phyloP scores from a whole-genome alignment of 306 rosid species.

The Mimosa bimucronata region DNA sequence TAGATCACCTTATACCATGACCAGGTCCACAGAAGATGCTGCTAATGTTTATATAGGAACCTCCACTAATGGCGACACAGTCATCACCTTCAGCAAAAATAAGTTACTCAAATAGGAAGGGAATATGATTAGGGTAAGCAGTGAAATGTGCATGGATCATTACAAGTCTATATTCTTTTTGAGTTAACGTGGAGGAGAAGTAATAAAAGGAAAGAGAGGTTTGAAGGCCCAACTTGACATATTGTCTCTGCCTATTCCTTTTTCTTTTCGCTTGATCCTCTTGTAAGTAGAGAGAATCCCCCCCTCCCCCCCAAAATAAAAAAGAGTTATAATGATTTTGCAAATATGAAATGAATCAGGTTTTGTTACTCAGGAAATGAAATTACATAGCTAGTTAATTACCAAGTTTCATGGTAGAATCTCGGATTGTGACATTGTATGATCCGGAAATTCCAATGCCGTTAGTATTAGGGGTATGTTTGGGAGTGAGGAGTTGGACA shows the following conservation, averaged over 20 bases:
- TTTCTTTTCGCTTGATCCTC: too few relatives aligned
- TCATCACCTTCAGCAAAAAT: slow-evolving; percentile 52
- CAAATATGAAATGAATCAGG: neutral
- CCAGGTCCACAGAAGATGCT: slow-evolving; percentile 62
- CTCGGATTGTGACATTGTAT: slow-evolving; percentile 20
- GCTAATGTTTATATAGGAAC: slow-evolving; percentile 44
- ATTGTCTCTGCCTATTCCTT: too few relatives aligned
- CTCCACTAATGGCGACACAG: slow-evolving; percentile 52
- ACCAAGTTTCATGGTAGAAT: slow-evolving; percentile 47
- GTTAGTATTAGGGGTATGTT: slow-evolving; percentile 63
- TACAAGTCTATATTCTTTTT: too few relatives aligned
- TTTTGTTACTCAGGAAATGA: neutral
- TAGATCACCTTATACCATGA: slow-evolving; percentile 57
- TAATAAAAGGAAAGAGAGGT: too few relatives aligned
- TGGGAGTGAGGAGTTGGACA: slow-evolving; percentile 46
- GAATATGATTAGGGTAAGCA: neutral
- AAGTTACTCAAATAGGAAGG: neutral
- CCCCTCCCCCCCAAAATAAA: too few relatives aligned
- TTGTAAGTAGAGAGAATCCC: too few relatives aligned
- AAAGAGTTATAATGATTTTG: neutral
- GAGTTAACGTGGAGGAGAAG: too few relatives aligned
- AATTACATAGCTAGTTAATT: neutral
- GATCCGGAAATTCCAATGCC: slow-evolving; percentile 48
- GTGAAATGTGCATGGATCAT: too few relatives aligned
- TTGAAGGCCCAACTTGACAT: too few relatives aligned